Base-by-base conservation (phyloP, 495 filamentous ascomycete genomes). In the Xylaria scruposa region DNA sequence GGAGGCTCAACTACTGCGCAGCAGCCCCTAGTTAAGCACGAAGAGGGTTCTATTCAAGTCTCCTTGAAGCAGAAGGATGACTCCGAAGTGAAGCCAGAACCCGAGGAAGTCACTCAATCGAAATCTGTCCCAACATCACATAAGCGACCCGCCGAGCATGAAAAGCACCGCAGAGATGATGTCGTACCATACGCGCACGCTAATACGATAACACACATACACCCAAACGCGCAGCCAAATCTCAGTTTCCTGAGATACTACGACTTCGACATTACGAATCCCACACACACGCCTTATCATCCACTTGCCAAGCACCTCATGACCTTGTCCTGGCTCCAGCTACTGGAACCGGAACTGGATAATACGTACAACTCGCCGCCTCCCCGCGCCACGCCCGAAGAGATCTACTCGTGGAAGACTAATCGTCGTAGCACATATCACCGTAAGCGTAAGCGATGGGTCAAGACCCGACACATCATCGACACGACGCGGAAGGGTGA, bases 211-310 rank as follows among this genome's bases (percentile, higher is more conserved):
- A 98, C 94, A 0, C 82, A 97, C 44, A 78, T 99, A 56, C 96
- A 98, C 80, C 81, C 91, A n/a, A 91, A 95, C 80, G 87, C 91
- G 51, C 97, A 98, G 82, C 92, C 96, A 0, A 98, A 97, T 75
- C 86, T 97, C 59, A 89, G 90, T 1, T 84, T 97, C 33, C 87
- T 99, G 68, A 92, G 92, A 78, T 94, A 97, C 84, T 98, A 97
- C 80, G 85, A 85, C 73, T 98, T 91, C 80, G 93, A 97, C 76
- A 80, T 84, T 59, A 89, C 89, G 69, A 86, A 86, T 59, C 91
- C 93, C 3, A 83, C 87, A 56, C 85, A 90, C 65, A 76, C 82
- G 4, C 51, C 78, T 7, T 68, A 80, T 4, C 97, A 99, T 75
- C 96, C 96, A 0, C 88, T 99, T 5, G 85, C 90, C 81, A 90